phyloP scores from a whole-genome alignment of 2,329 filamentous ascomycete genomes.

The Akanthomyces muscarius region DNA sequence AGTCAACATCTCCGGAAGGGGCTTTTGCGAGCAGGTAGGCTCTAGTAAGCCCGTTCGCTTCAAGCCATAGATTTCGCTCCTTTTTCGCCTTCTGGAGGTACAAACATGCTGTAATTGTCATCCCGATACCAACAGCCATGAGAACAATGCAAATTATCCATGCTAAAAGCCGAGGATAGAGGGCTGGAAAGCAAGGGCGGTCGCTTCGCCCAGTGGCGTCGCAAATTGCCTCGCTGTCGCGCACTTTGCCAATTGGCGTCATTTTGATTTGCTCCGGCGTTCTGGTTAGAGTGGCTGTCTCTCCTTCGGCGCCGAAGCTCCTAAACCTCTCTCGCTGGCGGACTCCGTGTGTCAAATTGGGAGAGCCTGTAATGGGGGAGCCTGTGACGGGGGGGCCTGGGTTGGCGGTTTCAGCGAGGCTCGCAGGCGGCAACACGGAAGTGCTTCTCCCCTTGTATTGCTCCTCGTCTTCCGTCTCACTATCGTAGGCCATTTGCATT shows the following conservation, averaged over 20 bases:
- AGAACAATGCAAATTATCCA: not conserved
- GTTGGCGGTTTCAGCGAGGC: not conserved
- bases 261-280: no score
- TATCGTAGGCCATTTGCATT: not conserved
- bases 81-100: no score
- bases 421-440: not conserved
- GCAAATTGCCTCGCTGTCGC: not conserved
- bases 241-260: not conserved
- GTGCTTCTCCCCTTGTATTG: not conserved
- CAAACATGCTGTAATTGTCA: not conserved
- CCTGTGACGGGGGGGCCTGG: no score
- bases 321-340: no score
- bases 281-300: no score
- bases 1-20: not conserved
- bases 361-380: not conserved
- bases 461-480: not conserved
- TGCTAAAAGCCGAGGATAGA: not conserved
- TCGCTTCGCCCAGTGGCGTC: not conserved
- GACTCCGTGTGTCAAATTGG: not conserved
- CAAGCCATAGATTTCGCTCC: constrained; percentile 26
- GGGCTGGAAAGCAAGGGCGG: not conserved
- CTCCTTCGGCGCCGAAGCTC: not conserved
- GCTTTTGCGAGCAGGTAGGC: constrained; percentile 25
- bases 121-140: not conserved
- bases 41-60: constrained; percentile 30